Base-by-base conservation (phyloP, 2,329 filamentous ascomycete genomes). In the Zasmidium angulare region DNA sequence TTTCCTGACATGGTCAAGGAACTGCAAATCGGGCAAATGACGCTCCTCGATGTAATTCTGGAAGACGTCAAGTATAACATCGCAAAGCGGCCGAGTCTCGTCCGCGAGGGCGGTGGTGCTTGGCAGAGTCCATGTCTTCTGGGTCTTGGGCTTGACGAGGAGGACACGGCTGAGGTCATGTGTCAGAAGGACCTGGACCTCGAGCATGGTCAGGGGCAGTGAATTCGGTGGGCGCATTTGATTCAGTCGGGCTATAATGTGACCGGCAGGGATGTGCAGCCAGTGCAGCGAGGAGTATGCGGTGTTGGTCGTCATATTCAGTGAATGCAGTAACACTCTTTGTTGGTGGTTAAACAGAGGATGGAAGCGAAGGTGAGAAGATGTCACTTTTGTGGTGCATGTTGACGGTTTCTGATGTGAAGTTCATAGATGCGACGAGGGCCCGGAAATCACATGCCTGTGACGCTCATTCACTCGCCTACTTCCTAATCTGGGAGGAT, bases 41-140 rank as follows among this genome's bases (percentile, higher is more conserved):
- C 51, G 29, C 36, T 53, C 51, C 36, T 53, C 51, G 51, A 53
- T 53, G 20, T 29, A 29, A 22, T 53, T 31, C 12, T 26, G n/a
- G 19, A 53, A 22, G 19, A 53, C 36, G n/a, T 40, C 22, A n/a
- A 53, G 29, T 7, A 31, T 31, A 4, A 43, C 14, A 4, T 43
- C 12, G 36, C 36, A 9, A 7, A 43, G 36, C 6, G 14, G n/a
- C 7, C 36, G 36, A 17, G 36, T 43, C 36, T 43, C 36, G 36
- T 43, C n/a, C 7, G 36, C 36, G 12, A 17, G 6, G 36, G n/a
- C 6, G 3, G n/a, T 17, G 36, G n/a, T 17, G n/a, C 36, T 43
- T 7, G 36, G 36, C 6, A 17, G 7, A 43, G 36, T 43, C 36
- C 36, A 43, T 7, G 36, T 43, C 7, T 7, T 43, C 7, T 7